Evolutionary conservation across 192 early-diverging fungal genomes (phyloP), one percentile per base, ranked within the genome.

Genomic region (Backusella macrospora): DNA sequence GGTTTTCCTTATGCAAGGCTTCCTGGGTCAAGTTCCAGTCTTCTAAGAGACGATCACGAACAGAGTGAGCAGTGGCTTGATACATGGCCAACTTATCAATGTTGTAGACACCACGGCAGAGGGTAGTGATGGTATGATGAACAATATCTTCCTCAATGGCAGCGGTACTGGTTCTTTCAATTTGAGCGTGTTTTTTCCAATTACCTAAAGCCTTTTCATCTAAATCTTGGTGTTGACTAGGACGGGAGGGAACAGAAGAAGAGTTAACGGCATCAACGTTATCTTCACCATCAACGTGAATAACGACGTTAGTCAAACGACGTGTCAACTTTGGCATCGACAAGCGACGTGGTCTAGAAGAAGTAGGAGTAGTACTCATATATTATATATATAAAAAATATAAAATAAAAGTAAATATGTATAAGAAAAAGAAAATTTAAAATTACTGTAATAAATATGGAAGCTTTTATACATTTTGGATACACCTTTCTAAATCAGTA

Each of bases 1-100:
- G 94, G 75, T 92, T 90, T 73, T 84, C 84, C 73, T 78, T 86
- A 77, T 71, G 44, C 8, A 49, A 65, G 68, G 82, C 84, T 63
- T 96, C 94, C 80, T 98, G 96, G 39, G 98, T 98, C 64, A 87
- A 79, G 82, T 99, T 98, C 98, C 98, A 99, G 45, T 88, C 82
- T 75, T 97, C 91, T 73, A 98, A 88, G 71, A 99, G 89, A 34
- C 89, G 91, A 81, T 99, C 98, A 71, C 96, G 96, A 74, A 96
- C 92, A 66, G 91, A 89, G 78, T 95, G 90, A 49, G 98, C 96
- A 21, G 93, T 90, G 38, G 96, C 93, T 76, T 96, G 93, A 84
- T 99, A 99, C 34, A 94, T 93, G 64, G 91, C 89, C 74, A 95
- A 92, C 68, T 95, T 91, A 77, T 99, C 96, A 86, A 98, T 92